Evolutionary conservation across 176 grass and related monocot species (phyloP), one percentile per base, ranked within the genome.

Genomic region (Hsuehochloa calcarea): DNA sequence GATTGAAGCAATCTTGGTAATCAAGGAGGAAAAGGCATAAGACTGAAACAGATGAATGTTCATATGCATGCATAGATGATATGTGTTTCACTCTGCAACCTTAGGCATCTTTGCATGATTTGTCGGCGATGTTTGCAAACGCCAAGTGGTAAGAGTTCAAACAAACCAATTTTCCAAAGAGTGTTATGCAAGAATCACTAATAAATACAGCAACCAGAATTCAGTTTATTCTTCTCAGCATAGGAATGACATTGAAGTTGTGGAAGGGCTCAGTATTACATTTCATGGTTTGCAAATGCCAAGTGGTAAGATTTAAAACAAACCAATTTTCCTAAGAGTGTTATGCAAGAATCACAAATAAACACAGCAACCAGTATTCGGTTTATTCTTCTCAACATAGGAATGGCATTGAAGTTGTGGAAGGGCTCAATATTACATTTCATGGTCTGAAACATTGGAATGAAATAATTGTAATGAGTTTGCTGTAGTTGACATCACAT

Each of bases 311-410:
- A 52, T 8, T 27, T 51, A 65, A 41, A 17, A 79, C 31, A 17
- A 19, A 46, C 22, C 19, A 39, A 38, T 66, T 55, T n/a, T n/a
- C 9, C 29, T 23, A 75, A 51, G 38, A 22, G 13, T 70, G 22
- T 17, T 47, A 61, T 68, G 8, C 40, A 50, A 51, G 39, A 67
- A 58, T 43, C 62, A 69, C 2, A 34, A 34, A 41, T 49, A 43
- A 62, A 78, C 10, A 61, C 50, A 68, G 3, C 35, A 69, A 60
- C 13, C 39, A 47, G 10, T 22, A 76, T 58, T 20, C 26, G 43
- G 4, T 44, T 4, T 86, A 62, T 25, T 50, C 74, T 26, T 51
- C 45, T 87, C 19, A 82, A 40, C 50, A 82, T 27, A n/a, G 29
- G 22, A 51, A 51, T 8, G 19, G 19, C 66, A 79, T 26, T 55